Conservation (phyloP, 2,329 filamentous ascomycete species). For the Stagonosporopsis tanaceti region DNA sequence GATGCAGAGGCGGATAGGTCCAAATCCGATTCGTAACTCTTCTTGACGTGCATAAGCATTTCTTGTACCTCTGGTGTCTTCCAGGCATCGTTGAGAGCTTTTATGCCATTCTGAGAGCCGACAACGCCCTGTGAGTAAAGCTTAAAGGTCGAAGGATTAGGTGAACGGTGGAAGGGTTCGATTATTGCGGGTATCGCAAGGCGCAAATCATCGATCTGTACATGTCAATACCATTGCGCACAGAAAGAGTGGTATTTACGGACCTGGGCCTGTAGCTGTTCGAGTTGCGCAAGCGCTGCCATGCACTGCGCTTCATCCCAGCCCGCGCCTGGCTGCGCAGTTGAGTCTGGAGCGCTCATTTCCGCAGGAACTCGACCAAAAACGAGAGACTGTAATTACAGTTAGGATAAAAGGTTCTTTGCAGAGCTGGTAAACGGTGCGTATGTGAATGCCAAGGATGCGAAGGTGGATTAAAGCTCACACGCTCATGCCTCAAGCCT, state of each 20-base stretch:
- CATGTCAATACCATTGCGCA: constrained; percentile 12
- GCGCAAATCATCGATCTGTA: constrained; percentile 54
- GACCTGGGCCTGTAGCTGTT: constrained; percentile 55
- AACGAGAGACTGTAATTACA: neutral
- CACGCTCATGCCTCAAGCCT: constrained; percentile 6
- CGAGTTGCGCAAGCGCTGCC: constrained; percentile 55
- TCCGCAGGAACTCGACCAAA: neutral
- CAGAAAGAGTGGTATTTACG: neutral
- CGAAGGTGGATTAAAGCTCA: constrained; percentile 9
- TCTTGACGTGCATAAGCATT: constrained; percentile 44
- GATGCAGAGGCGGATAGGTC: constrained; percentile 48
- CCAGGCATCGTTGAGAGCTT: constrained; percentile 50
- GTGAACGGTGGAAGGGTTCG: constrained; percentile 47
- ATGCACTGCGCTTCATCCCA: constrained; percentile 53
- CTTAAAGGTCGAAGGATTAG: constrained; percentile 46
- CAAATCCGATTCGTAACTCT: constrained; percentile 47
- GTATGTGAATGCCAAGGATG: constrained; percentile 14
- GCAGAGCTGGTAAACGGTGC: neutral
- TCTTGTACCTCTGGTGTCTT: constrained; percentile 46
- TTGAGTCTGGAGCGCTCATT: constrained; percentile 28
- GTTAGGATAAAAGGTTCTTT: neutral
- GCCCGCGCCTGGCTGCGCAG: constrained; percentile 27
- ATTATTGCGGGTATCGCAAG: constrained; percentile 54
- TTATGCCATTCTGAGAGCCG: constrained; percentile 47
- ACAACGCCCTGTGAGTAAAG: constrained; percentile 50